phyloP scores from a whole-genome alignment of 768 basidiomycete genomes.

The Calocybe indica region DNA sequence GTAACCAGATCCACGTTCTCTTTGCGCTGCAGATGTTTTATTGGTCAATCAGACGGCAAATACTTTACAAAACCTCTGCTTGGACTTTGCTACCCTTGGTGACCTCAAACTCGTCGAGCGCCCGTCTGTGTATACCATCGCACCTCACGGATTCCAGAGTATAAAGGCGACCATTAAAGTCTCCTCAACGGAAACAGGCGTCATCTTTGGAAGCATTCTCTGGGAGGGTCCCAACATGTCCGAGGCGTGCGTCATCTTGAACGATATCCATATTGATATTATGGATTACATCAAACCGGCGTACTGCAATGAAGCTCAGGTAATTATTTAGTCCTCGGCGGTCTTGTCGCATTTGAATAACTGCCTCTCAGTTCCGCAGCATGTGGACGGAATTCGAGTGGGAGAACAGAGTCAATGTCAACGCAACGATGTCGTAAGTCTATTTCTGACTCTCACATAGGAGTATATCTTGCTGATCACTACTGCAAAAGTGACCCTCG shows the following conservation, averaged over 20 bases:
- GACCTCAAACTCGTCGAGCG: constrained; percentile 96
- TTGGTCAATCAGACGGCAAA: constrained; percentile 94
- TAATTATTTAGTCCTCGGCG: constrained; percentile 21
- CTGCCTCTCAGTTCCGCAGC: constrained; percentile 67
- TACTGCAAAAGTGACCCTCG: constrained; percentile 60
- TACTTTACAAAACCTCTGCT: constrained; percentile 92
- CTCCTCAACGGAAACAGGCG: constrained; percentile 96
- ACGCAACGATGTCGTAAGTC: constrained; percentile 73
- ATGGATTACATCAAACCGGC: constrained; percentile 98
- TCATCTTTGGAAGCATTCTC: constrained; percentile 96
- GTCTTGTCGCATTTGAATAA: neutral
- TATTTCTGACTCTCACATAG: neutral
- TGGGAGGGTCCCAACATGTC: constrained; percentile 89
- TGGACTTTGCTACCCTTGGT: constrained; percentile 96
- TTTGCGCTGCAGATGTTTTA: constrained; percentile 63
- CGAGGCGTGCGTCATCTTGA: constrained; percentile 90
- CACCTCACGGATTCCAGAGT: constrained; percentile 95
- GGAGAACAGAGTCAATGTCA: constrained; percentile 98
- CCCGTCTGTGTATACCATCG: constrained; percentile 90
- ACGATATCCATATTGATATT: constrained; percentile 97
- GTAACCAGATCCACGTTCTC: neutral
- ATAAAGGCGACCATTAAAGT: constrained; percentile 99
- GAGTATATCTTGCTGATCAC: constrained; percentile 1
- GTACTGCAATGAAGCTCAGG: constrained; percentile 92
- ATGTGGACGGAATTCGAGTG: constrained; percentile 99